phyloP scores from a whole-genome alignment of 805 yeast species.

The Debaryomyces tyrocola region DNA sequence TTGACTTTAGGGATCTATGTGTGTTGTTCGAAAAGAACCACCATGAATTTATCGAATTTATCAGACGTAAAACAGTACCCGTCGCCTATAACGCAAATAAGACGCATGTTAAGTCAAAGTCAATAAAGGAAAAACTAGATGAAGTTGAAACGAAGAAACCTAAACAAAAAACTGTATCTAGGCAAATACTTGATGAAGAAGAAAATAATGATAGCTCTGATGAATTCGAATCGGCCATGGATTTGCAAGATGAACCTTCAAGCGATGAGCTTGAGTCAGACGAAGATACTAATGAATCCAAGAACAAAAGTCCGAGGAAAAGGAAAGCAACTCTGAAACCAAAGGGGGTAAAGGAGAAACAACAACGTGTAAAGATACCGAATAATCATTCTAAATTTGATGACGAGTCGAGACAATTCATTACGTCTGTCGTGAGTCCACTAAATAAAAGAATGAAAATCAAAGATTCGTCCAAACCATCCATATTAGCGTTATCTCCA shows the following conservation, averaged over 20 bases:
- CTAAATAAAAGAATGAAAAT: conserved; percentile 10
- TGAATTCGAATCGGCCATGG: not conserved
- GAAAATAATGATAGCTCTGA: conserved; percentile 6
- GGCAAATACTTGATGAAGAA: conserved; percentile 3
- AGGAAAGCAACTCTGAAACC: conserved; percentile 6
- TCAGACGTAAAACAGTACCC: conserved; percentile 28
- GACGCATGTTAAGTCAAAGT: conserved; percentile 1
- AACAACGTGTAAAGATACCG: not conserved
- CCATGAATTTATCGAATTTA: conserved; percentile 27
- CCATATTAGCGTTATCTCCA: conserved; percentile 12
- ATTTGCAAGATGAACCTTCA: not conserved
- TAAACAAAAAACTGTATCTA: conserved; percentile 4
- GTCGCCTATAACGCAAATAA: conserved; percentile 18
- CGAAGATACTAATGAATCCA: too few relatives aligned
- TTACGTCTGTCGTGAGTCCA: conserved; percentile 7
- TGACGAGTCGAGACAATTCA: conserved; percentile 6
- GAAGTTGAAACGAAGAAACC: conserved; percentile 5
- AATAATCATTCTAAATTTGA: conserved; percentile 4
- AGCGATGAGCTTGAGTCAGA: not conserved
- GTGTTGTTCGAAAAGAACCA: conserved; percentile 21
- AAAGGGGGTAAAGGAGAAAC: not conserved
- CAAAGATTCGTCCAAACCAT: conserved; percentile 9
- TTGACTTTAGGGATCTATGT: conserved; percentile 40
- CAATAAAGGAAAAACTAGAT: conserved; percentile 7
- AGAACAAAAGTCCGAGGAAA: not conserved